Evolutionary conservation across 1,139 yeast genomes (phyloP), one percentile per base, ranked within the genome.

Genomic region (Geotrichum histeridarum): DNA sequence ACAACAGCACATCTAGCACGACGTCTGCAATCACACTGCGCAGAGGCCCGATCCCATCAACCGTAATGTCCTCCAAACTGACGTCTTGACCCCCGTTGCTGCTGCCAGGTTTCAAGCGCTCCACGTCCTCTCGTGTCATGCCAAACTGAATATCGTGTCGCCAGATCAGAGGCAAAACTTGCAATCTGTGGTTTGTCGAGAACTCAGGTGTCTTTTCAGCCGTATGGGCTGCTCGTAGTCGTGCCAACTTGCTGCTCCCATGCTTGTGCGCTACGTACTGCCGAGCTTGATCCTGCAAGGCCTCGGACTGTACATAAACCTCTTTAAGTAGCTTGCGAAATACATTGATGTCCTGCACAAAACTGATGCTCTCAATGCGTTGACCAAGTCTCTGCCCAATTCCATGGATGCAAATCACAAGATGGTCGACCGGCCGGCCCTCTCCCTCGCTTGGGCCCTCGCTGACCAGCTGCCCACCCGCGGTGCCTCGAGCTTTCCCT

Each of bases 361-460:
- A 90, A 67, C 88, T 88, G 35, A 90, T 82, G 47, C 86, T 82
- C 61, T 89, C 90, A 63, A 84, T 83, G 63, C 80, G 80, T 51
- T 81, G 76, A 0, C 95, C 91, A 56, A 90, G 73, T 17, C 82
- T 79, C 69, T 90, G 97, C 1, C 97, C 97, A 58, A 90, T 86
- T 0, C 97, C 97, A 70, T 90, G 97, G 41, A 90, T 79, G 65
- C 96, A 88, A 31, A 90, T 73, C 2, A 89, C 80, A 55, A 90
- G 71, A 69, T 93, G 97, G 51, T 88, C 90, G 15, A 90, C 77
- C 33, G 80, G 37, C 6, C 57, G 45, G 12, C 18, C 12, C 30
- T 59, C 58, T 7, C 50, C 50, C 8, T 54, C 56, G 15, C 56
- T 60, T 5, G 47, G 42, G 32, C 17, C 15, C 11, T 43, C 30